Conservation (phyloP, 441 rosid species). For the Euphorbia celastroides region DNA sequence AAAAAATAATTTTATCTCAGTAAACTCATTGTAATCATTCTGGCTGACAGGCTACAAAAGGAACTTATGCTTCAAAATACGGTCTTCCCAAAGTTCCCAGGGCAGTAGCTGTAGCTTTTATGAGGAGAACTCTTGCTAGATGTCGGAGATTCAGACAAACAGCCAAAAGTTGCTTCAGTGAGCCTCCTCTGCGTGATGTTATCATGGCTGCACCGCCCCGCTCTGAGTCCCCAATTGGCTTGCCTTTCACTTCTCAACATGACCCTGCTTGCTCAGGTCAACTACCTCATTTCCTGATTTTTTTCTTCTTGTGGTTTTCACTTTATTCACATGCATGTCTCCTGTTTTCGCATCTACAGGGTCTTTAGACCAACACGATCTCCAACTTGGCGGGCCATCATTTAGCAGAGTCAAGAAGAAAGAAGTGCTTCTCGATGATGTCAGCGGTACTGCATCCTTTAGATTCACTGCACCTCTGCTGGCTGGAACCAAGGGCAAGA, state of each 20-base stretch:
- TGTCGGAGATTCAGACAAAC: conserved; percentile 48
- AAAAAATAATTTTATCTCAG: no score
- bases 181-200: conserved; percentile 44
- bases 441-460: no score
- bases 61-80: conserved; percentile 34
- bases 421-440: no score
- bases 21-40: neutral
- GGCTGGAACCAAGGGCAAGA: conserved; percentile 37
- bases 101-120: conserved; percentile 45
- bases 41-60: conserved; percentile 43
- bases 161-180: conserved; percentile 53
- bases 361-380: no score
- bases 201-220: conserved; percentile 33
- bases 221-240: conserved; percentile 22
- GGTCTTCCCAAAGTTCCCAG: conserved; percentile 48
- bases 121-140: conserved; percentile 49
- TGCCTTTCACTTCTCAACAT: conserved; percentile 16
- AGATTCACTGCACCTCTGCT: no score
- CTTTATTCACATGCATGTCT: neutral
- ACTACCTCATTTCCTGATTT: no score
- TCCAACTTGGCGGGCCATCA: neutral
- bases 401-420: no score
- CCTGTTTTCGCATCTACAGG: neutral
- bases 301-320: no score
- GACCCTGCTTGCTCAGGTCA: conserved; percentile 24